phyloP scores from a whole-genome alignment of 495 filamentous ascomycete genomes.

The Aspergillus kassunensis region DNA sequence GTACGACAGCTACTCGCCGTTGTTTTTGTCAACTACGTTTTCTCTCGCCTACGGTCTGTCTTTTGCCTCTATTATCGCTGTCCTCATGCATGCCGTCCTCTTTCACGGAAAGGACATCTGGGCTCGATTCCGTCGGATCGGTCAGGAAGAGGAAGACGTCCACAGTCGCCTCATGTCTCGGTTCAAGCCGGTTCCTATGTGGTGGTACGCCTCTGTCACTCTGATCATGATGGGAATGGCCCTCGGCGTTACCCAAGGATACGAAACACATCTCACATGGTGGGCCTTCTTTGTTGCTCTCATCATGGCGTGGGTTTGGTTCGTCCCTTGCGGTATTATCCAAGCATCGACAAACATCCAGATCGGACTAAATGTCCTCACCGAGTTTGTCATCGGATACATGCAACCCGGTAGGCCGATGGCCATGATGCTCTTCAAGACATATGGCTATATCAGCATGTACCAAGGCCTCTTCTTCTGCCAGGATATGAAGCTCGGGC shows the following conservation, averaged over 20 bases:
- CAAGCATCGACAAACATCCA: slow-evolving; percentile 52
- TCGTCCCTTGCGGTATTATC: slow-evolving; percentile 52
- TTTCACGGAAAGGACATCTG: slow-evolving; percentile 55
- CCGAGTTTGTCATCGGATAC: slow-evolving; percentile 62
- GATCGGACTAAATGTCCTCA: slow-evolving; percentile 55
- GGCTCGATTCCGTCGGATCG: slow-evolving; percentile 43
- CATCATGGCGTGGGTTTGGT: slow-evolving; percentile 46
- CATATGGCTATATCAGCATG: slow-evolving; percentile 56
- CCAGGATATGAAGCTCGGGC: slow-evolving; percentile 51
- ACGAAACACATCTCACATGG: slow-evolving; percentile 47
- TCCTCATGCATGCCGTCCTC: slow-evolving; percentile 51
- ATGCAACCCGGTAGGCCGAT: slow-evolving; percentile 58
- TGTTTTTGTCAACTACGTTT: slow-evolving; percentile 60
- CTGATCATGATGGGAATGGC: slow-evolving; percentile 48
- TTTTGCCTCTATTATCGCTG: slow-evolving; percentile 54
- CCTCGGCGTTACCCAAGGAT: slow-evolving; percentile 50
- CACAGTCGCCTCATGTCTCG: slow-evolving; percentile 60
- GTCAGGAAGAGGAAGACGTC: slow-evolving; percentile 60
- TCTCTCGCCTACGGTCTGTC: slow-evolving; percentile 55
- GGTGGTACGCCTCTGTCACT: slow-evolving; percentile 56
- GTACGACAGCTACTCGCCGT: slow-evolving; percentile 55
- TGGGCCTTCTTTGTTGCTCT: slow-evolving; percentile 53
- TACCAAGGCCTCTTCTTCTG: slow-evolving; percentile 52
- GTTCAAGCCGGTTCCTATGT: slow-evolving; percentile 55
- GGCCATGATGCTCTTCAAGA: slow-evolving; percentile 65